Evolutionary conservation across 2,329 filamentous ascomycete genomes (phyloP).

Genomic region (Ophiostoma quercus): DNA sequence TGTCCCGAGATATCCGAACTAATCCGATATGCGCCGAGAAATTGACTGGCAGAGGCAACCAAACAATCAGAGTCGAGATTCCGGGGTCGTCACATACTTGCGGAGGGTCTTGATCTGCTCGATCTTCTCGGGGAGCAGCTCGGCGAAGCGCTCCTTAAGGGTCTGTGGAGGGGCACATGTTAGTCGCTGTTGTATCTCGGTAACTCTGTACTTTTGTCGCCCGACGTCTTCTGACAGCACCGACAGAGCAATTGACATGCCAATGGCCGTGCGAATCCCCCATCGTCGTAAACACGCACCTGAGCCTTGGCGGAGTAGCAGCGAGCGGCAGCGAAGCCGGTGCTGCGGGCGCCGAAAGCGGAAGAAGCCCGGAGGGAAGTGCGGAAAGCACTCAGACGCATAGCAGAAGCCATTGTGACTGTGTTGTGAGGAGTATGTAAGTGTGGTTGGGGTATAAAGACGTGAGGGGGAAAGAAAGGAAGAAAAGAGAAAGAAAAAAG

Average conservation of each 20-base stretch:
- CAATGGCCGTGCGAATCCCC: background rate
- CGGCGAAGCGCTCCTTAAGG: conserved; percentile 96
- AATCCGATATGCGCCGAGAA: background rate
- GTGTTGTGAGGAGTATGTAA: conserved; percentile 6
- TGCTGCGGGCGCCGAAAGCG: conserved; percentile 58
- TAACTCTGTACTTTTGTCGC: background rate
- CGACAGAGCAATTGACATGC: background rate
- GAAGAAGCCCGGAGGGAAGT: conserved; percentile 63
- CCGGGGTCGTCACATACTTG: conserved; percentile 60
- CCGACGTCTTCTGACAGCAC: background rate
- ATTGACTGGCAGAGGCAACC: background rate
- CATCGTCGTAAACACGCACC: conserved; percentile 46
- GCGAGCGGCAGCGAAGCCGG: conserved; percentile 75
- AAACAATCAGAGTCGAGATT: background rate
- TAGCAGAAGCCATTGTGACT: conserved; percentile 70
- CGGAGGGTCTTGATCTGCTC: conserved; percentile 98
- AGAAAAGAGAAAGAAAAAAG: background rate
- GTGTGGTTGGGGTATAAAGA: conserved; percentile 13
- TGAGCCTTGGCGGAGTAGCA: conserved; percentile 91
- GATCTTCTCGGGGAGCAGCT: conserved; percentile 90
- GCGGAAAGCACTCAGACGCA: conserved; percentile 79
- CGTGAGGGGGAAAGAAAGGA: conserved; percentile 32
- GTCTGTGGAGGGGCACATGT: conserved; percentile 52
- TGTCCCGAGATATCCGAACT: conserved; percentile 1
- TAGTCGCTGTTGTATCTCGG: conserved; percentile 16